A percentile compares a stretch with the other conserved stretches of the same genome.
Conservation (phyloP, 129 eudicot species). For the Lactuca sativa region DNA sequence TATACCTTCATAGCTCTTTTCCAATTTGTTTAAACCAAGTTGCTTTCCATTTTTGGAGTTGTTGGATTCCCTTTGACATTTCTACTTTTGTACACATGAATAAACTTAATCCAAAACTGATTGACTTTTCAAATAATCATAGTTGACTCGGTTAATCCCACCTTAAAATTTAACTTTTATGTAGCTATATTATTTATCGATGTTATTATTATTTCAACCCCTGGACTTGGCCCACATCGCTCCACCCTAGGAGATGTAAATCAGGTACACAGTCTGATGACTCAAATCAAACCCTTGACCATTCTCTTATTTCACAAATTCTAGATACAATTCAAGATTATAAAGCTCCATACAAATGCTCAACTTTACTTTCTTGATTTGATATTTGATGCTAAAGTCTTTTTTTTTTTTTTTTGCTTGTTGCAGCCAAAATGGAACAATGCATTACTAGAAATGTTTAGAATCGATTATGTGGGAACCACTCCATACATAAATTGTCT, state of each 20-base stretch:
- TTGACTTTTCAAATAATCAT: not conserved
- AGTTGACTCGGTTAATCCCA: constrained; percentile 6
- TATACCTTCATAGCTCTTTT: constrained; percentile 29
- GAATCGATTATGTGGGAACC: constrained; percentile 74
- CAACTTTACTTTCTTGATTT: not conserved
- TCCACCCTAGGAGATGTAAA: no score
- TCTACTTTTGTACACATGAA: constrained; percentile 14
- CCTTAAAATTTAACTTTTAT: no score
- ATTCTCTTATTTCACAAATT: no score
- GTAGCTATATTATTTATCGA: not conserved
- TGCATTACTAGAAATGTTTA: constrained; percentile 86
- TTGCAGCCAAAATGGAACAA: constrained; percentile 96
- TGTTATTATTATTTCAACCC: not conserved
- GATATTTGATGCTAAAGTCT: constrained; percentile 19
- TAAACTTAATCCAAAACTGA: constrained; percentile 3
- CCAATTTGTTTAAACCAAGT: constrained; percentile 25
- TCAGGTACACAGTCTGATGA: no score
- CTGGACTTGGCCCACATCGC: no score
- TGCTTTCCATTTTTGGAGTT: constrained; percentile 29
- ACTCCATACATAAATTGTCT: constrained; percentile 72
- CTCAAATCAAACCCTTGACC: no score
- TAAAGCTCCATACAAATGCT: not conserved
- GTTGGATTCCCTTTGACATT: constrained; percentile 12
- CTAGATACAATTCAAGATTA: not conserved
- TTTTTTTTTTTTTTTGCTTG: constrained; percentile 9